These are phyloP conservation scores for Ailanthus altissimus DNA, from an alignment of 345 rosid species.

Conservation along the genomic window DNA sequence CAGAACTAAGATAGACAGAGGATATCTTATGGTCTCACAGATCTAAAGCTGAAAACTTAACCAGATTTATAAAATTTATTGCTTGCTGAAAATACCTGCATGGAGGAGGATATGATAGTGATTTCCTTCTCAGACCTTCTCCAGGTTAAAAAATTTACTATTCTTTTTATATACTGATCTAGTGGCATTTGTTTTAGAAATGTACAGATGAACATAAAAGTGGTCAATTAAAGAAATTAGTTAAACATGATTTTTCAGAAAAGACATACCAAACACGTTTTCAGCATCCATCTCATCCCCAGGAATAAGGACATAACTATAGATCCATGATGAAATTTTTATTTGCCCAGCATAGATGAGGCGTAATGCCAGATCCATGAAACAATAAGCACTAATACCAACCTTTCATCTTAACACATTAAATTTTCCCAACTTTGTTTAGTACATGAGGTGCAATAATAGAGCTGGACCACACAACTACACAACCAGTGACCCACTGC, in stretches of 20 bases:
- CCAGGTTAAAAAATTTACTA: neutral
- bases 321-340: neutral
- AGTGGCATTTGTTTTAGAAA: neutral
- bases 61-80: slow-evolving; percentile 4
- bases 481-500: neutral
- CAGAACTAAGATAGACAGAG: neutral
- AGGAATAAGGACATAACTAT: neutral
- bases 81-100: neutral
- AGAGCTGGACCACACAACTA: neutral
- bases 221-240: neutral
- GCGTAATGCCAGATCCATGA: slow-evolving; percentile 1
- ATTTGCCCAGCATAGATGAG: neutral
- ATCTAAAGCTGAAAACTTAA: slow-evolving; percentile 13
- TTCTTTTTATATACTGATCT: neutral
- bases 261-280: neutral
- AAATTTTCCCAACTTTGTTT: slow-evolving; percentile 14
- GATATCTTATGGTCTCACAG: slow-evolving; percentile 12
- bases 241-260: neutral
- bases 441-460: neutral
- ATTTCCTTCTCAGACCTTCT: neutral
- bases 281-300: neutral
- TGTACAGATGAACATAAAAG: neutral
- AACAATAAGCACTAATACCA: neutral
- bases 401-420: slow-evolving; percentile 1
- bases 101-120: neutral